A percentile compares a stretch with the other conserved stretches of the same genome.
These are phyloP conservation scores for Xanthoparmelia taractica DNA, from an alignment of 495 filamentous ascomycete species.

Conservation along the genomic window DNA sequence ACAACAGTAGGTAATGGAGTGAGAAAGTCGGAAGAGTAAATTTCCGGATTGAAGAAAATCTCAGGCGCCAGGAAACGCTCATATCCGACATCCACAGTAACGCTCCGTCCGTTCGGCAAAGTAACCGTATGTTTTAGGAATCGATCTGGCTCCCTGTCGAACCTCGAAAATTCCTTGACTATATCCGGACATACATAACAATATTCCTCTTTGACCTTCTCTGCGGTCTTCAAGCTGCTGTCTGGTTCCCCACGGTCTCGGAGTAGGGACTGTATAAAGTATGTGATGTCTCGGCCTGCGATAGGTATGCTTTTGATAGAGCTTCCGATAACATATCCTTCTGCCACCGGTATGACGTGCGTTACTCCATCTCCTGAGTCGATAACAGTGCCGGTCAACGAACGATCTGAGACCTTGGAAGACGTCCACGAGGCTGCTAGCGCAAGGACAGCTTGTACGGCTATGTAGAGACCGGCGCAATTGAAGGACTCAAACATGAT, in stretches of 20 bases:
- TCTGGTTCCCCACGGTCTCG: conserved; percentile 95
- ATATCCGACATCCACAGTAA: conserved; percentile 88
- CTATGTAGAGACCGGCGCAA: conserved; percentile 97
- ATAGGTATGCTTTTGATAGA: conserved; percentile 99
- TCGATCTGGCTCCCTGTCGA: conserved; percentile 82
- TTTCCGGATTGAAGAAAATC: conserved; percentile 99
- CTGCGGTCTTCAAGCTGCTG: conserved; percentile 92
- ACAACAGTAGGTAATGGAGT: conserved; percentile 91
- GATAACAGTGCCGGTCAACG: conserved; percentile 95
- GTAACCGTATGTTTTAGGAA: conserved; percentile 83
- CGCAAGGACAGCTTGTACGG: conserved; percentile 93
- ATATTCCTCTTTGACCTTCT: conserved; percentile 95
- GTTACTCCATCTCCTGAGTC: conserved; percentile 97
- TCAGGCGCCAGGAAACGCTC: conserved; percentile 97
- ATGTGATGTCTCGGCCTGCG: conserved; percentile 93
- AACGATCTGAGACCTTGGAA: conserved; percentile 91
- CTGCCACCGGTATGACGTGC: conserved; percentile 96
- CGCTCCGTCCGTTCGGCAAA: conserved; percentile 76
- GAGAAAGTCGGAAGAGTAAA: conserved; percentile 96
- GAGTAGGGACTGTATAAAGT: conserved; percentile 92
- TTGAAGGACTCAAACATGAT: conserved; percentile 99
- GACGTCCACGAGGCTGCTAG: conserved; percentile 97
- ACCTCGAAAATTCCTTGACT: conserved; percentile 91
- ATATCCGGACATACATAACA: conserved; percentile 98
- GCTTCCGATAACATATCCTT: conserved; percentile 97